Conservation (phyloP, 2,329 filamentous ascomycete species). For the Microascus cirrosus region DNA sequence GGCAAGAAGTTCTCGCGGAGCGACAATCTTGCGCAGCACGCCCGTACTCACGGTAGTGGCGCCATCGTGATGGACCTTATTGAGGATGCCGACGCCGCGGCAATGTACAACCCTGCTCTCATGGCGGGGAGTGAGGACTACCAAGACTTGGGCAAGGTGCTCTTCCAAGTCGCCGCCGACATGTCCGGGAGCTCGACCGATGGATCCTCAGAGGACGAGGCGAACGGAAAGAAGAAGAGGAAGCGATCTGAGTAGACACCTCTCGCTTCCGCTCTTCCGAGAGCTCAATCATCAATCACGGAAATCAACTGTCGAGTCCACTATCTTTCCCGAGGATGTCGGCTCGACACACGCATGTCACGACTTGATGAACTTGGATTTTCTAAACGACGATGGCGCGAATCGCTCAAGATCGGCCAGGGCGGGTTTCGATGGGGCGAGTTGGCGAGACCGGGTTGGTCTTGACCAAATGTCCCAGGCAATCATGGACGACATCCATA, state of each 20-base stretch:
- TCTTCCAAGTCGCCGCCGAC: slow-evolving; percentile 71
- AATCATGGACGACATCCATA: background rate
- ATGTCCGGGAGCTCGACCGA: slow-evolving; percentile 55
- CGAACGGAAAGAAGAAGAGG: slow-evolving; percentile 47
- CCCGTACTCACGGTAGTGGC: slow-evolving; percentile 82
- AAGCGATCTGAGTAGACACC: slow-evolving; percentile 57
- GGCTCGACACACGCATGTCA: background rate
- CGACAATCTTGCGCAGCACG: slow-evolving; percentile 94
- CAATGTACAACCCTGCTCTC: slow-evolving; percentile 28
- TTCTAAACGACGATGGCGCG: slow-evolving; percentile 3
- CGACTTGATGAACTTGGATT: slow-evolving; percentile 3
- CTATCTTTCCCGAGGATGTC: background rate
- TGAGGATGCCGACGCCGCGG: slow-evolving; percentile 57
- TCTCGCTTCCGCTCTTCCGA: background rate
- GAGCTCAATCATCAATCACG: background rate
- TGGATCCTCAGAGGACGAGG: slow-evolving; percentile 41
- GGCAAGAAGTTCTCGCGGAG: slow-evolving; percentile 99
- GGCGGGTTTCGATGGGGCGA: background rate
- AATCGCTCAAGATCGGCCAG: slow-evolving; percentile 1
- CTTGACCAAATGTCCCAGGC: background rate
- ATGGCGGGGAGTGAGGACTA: slow-evolving; percentile 45
- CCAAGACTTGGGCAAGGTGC: slow-evolving; percentile 58
- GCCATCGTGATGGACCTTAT: slow-evolving; percentile 86
- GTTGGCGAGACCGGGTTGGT: background rate
- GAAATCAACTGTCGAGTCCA: background rate